These are phyloP conservation scores for Lactifluus rugatus DNA, from an alignment of 768 basidiomycete species.

Conservation along the genomic window DNA sequence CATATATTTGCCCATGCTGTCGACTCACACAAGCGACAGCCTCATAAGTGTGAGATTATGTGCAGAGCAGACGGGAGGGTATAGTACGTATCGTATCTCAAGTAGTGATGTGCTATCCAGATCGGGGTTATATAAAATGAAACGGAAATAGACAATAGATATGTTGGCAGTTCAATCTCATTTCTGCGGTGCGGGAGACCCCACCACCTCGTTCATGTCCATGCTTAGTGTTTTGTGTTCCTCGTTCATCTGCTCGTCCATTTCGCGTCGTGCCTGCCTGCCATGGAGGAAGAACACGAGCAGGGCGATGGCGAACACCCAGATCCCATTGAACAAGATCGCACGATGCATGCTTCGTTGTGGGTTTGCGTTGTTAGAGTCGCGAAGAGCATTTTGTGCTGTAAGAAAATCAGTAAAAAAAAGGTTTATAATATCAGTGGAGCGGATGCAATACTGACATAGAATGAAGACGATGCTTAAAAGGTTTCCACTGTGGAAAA, in stretches of 20 bases:
- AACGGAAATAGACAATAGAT: no score
- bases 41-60: no score
- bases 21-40: no score
- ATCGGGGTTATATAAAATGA: no score
- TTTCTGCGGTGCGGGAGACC: background rate
- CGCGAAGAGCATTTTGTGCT: constrained; percentile 55
- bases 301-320: constrained; percentile 33
- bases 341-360: constrained; percentile 65
- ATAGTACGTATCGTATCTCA: no score
- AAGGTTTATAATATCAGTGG: background rate
- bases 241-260: constrained; percentile 45
- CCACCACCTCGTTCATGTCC: background rate
- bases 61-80: no score
- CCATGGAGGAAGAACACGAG: constrained; percentile 47
- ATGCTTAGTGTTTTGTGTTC: background rate
- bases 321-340: constrained; percentile 54
- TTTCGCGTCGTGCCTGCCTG: constrained; percentile 48
- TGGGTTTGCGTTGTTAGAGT: constrained; percentile 46
- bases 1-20: no score
- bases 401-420: background rate
- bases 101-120: no score
- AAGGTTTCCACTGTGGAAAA: constrained; percentile 5
- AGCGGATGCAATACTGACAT: background rate
- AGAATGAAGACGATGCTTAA: background rate
- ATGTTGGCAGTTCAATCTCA: background rate